Base-by-base conservation (phyloP, 306 rosid species). In the Hippophae rhamnoides region DNA sequence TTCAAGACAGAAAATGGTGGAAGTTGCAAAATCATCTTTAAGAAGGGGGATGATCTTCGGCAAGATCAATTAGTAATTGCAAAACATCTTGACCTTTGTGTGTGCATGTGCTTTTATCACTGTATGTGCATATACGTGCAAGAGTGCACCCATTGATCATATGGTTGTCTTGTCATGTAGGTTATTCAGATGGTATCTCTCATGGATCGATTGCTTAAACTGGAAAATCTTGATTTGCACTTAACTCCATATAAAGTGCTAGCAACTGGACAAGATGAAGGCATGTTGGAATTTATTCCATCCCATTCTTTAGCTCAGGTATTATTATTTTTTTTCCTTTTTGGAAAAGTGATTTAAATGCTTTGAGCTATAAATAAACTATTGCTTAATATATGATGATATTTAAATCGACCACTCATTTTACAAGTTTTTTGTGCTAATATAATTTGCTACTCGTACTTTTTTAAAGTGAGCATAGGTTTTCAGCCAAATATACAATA, bases 221-320 rank as follows among this genome's bases (percentile, higher is more conserved):
- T 78, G 50, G 95, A 92, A 80, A 92, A 88, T 80, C 99, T 92
- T 66, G 99, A 92, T 63, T 74, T 92, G 43, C 83, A 84, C 72
- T 79, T 92, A 58, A 92, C 99, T 56, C 99, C 99, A 6, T 92
- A 88, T 71, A 83, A 79, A 76, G 99, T 92, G 71, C 83, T 92
- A 46, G 99, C 99, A 42, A 92, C 96, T 53, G 99, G 95, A 63
- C 99, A 92, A 80, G 99, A 92, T 71, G 99, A 92, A 82, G 96
- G 99, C 84, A 88, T 92, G 96, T 13, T 88, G 77, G 96, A 92
- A 70, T 86, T 85, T 58, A 86, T 92, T 69, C 99, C 99, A 61
- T 92, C 99, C 43, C 90, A 78, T 56, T 81, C 99, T 41, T 75
- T 88, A 69, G 99, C 99, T 0, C 90, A 65, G 93, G 96, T 92